These are phyloP conservation scores for Hyaloperonospora arabidopsidis DNA, from an alignment of 352 stramenopile species.

Conservation along the genomic window DNA sequence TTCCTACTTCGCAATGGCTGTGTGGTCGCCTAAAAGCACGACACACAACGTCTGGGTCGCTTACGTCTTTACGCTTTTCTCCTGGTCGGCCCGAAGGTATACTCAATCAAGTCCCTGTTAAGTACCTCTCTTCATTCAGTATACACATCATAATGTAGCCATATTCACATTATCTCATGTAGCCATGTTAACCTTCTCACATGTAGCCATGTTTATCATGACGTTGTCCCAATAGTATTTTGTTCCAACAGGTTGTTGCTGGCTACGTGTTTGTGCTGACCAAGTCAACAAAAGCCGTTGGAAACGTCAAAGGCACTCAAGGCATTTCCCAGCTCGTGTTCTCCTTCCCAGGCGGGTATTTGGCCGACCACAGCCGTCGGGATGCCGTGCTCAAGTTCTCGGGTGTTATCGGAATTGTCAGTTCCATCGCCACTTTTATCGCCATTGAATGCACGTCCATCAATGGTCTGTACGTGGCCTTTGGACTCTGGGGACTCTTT, in stretches of 20 bases:
- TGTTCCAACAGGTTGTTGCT: not conserved
- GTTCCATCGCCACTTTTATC: not conserved
- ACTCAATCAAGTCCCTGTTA: not conserved
- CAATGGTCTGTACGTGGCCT: conserved; percentile 40
- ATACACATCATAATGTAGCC: no score
- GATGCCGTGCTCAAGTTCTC: conserved; percentile 14
- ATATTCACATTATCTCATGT: not conserved
- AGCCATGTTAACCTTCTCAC: no score
- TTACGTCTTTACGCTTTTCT: not conserved
- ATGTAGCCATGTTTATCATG: not conserved
- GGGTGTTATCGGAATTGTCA: not conserved
- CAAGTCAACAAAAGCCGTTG: conserved; percentile 38
- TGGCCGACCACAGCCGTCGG: conserved; percentile 44
- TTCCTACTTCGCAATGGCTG: not conserved
- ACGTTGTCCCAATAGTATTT: no score
- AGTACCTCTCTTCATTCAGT: no score
- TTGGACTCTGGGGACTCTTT: conserved; percentile 78
- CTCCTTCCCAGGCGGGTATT: conserved; percentile 45
- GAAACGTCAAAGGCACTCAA: conserved; percentile 39
- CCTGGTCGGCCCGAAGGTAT: not conserved
- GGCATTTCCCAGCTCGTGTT: conserved; percentile 48
- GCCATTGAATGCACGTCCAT: not conserved
- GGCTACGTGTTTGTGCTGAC: conserved; percentile 59
- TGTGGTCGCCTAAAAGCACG: not conserved
- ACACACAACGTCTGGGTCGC: not conserved